These are phyloP conservation scores for Saccharomyces hybrid DNA, from an alignment of 1,139 yeast species.

Conservation along the genomic window DNA sequence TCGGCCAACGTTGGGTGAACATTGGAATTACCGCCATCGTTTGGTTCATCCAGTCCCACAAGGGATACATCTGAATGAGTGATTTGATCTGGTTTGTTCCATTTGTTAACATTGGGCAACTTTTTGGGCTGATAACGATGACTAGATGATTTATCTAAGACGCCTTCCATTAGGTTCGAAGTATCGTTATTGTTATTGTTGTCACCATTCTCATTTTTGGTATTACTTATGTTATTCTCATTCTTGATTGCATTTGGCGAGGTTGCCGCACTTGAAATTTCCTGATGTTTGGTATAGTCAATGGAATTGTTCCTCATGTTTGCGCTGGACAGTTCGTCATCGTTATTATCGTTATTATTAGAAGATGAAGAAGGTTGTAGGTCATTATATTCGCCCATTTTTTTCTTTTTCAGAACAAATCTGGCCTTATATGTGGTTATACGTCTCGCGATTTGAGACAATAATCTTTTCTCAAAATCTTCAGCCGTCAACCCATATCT, in stretches of 20 bases:
- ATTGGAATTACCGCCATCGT: slow-evolving; percentile 3
- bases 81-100: slow-evolving; percentile 1
- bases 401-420: slow-evolving; percentile 30
- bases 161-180: neutral
- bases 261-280: neutral
- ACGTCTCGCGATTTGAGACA: slow-evolving; percentile 31
- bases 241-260: neutral
- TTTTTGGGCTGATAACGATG: neutral
- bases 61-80: slow-evolving; percentile 1
- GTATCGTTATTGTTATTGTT: neutral
- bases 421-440: slow-evolving; percentile 33
- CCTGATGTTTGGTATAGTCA: neutral
- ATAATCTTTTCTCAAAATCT: slow-evolving; percentile 27
- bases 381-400: slow-evolving; percentile 22
- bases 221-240: neutral
- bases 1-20: slow-evolving; percentile 1
- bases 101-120: neutral
- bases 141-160: neutral
- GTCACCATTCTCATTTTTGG: neutral
- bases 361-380: slow-evolving; percentile 3
- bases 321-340: slow-evolving; percentile 9
- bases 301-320: slow-evolving; percentile 3
- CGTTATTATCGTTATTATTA: neutral
- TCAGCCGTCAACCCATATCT: slow-evolving; percentile 27
- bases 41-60: neutral